A percentile compares a stretch with the other conserved stretches of the same genome.
Evolutionary conservation across 2,329 filamentous ascomycete species (phyloP).

Genomic region (Fusarium sp.): DNA sequence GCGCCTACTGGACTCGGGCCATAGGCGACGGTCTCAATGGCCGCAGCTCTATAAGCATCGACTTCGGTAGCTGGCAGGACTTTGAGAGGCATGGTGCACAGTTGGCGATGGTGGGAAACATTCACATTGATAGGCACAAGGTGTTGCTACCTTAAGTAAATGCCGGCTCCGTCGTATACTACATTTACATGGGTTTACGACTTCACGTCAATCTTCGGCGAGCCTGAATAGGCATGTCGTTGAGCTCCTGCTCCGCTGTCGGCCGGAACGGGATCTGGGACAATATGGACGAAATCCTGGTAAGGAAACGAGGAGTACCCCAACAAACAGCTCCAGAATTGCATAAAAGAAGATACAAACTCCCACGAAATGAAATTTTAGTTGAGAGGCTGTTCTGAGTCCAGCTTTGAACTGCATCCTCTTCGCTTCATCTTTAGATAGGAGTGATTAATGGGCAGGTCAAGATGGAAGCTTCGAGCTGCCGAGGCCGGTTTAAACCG

Average conservation of each 20-base stretch:
- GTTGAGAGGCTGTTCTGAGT: background rate
- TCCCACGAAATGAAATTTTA: background rate
- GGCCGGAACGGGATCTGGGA: conserved; percentile 16
- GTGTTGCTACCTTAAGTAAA: background rate
- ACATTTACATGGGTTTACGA: background rate
- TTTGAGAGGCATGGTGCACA: conserved; percentile 49
- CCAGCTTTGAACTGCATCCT: background rate
- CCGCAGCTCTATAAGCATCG: conserved; percentile 48
- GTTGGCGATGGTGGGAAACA: background rate
- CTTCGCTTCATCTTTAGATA: background rate
- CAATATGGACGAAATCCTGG: background rate
- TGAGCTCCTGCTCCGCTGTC: conserved; percentile 12
- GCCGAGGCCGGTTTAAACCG: conserved; percentile 14
- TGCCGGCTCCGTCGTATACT: background rate
- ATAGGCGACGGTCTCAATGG: conserved; percentile 52
- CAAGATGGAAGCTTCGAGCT: conserved; percentile 23
- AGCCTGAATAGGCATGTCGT: conserved; percentile 36
- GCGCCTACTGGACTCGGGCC: conserved; percentile 43
- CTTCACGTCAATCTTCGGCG: conserved; percentile 23
- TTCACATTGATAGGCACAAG: background rate
- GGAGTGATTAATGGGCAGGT: background rate
- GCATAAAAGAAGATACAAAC: too few relatives aligned
- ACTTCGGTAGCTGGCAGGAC: conserved; percentile 47
- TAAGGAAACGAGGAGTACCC: background rate
- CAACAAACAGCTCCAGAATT: background rate